Evolutionary conservation across 2,329 filamentous ascomycete species (phyloP).

Genomic region (Orbilia ellipsospora): DNA sequence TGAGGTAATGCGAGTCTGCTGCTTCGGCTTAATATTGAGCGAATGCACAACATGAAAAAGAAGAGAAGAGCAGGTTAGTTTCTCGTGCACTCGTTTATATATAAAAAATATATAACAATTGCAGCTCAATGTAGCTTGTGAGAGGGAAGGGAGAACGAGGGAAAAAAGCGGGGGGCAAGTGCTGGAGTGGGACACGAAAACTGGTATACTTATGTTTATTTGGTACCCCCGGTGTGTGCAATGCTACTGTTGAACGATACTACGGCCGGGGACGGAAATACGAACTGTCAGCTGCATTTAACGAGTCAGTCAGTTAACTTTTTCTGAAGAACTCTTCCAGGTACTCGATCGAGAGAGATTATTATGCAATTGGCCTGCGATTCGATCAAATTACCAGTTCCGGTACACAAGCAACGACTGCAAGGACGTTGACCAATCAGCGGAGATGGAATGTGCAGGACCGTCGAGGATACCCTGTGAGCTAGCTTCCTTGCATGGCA

Average conservation of each 20-base stretch:
- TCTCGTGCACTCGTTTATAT: too few species aligned
- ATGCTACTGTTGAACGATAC: background rate
- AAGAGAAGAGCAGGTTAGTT: background rate
- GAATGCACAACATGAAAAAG: constrained; percentile 14
- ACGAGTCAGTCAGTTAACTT: constrained; percentile 1
- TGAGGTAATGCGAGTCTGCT: constrained; percentile 31
- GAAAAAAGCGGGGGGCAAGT: background rate
- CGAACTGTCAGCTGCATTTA: constrained; percentile 3
- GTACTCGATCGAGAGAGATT: constrained; percentile 32
- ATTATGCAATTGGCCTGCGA: constrained; percentile 32
- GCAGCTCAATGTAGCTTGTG: background rate
- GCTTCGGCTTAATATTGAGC: constrained; percentile 15
- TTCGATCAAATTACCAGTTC: constrained; percentile 31
- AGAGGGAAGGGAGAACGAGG: background rate
- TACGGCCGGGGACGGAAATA: constrained; percentile 12
- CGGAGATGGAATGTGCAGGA: constrained; percentile 26
- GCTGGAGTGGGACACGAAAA: background rate
- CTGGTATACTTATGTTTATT: constrained; percentile 7
- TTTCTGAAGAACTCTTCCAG: constrained; percentile 9
- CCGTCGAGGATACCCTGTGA: constrained; percentile 20
- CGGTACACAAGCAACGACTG: constrained; percentile 20
- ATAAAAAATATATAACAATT: background rate
- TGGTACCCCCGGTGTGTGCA: background rate
- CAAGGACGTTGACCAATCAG: constrained; percentile 33
- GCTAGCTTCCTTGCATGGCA: constrained; percentile 21